A percentile compares a stretch with the other conserved stretches of the same genome.
These are phyloP conservation scores for Senna tora DNA, from an alignment of 306 rosid species.

Conservation along the genomic window DNA sequence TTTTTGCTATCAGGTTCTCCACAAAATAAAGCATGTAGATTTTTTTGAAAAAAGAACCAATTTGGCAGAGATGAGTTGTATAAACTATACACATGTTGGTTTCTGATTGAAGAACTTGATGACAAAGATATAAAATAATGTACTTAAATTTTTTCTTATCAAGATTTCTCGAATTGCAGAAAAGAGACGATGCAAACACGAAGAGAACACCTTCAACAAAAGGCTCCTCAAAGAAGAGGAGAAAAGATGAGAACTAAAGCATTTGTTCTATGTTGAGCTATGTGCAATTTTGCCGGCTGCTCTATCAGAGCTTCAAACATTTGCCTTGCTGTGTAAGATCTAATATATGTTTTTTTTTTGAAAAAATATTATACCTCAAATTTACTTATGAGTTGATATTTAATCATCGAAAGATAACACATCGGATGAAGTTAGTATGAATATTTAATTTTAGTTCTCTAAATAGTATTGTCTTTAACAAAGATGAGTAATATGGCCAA, in stretches of 20 bases:
- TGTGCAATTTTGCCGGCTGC: conserved; percentile 25
- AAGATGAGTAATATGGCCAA: no score
- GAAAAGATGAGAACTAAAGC: conserved; percentile 40
- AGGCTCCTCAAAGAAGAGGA: conserved; percentile 54
- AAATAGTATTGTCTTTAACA: no score
- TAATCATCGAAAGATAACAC: neutral
- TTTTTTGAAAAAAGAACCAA: no score
- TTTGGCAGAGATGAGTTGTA: no score
- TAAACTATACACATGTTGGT: no score
- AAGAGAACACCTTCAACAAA: conserved; percentile 39
- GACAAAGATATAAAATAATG: no score
- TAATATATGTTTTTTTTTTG: neutral
- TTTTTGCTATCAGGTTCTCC: no score
- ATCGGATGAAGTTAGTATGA: neutral
- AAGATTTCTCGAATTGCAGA: conserved; percentile 53
- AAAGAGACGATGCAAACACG: conserved; percentile 34
- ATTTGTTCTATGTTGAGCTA: neutral
- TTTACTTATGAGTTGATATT: neutral
- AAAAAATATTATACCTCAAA: neutral
- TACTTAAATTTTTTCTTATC: no score
- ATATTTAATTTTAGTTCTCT: no score
- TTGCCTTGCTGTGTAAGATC: conserved; percentile 11
- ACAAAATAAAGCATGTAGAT: no score
- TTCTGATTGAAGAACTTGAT: no score
- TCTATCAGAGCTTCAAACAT: neutral